Conservation (phyloP, 352 stramenopile species). For the Phytophthora pluvialis region DNA sequence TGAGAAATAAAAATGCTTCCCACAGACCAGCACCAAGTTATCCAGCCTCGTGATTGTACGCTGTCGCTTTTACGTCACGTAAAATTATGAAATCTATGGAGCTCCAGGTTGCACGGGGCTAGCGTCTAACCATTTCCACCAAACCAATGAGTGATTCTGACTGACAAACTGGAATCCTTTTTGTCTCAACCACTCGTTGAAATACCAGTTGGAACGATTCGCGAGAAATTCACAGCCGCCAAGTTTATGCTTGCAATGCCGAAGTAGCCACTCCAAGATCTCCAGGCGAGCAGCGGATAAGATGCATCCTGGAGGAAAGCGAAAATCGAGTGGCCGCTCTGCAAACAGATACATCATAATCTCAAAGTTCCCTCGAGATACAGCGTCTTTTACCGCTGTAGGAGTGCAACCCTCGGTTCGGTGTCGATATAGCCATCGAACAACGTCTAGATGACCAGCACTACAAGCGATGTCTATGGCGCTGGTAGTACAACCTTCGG, state of each 20-base stretch:
- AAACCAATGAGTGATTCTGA: slow-evolving; percentile 15
- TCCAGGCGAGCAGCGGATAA: slow-evolving; percentile 12
- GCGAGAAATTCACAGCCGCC: slow-evolving; percentile 15
- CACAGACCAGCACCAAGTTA: no score
- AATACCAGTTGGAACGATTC: slow-evolving; percentile 20
- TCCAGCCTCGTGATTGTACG: no score
- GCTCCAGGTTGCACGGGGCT: no score
- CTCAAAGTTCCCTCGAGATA: slow-evolving; percentile 19
- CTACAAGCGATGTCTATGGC: slow-evolving; percentile 19
- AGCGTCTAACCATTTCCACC: slow-evolving; percentile 9
- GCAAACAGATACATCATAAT: slow-evolving; percentile 20
- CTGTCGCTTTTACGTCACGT: no score
- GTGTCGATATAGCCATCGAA: slow-evolving; percentile 17
- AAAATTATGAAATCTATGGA: no score
- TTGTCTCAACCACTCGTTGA: slow-evolving; percentile 19
- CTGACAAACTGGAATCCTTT: slow-evolving; percentile 18
- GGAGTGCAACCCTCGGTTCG: slow-evolving; percentile 16
- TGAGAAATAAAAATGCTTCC: no score
- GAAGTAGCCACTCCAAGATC: slow-evolving; percentile 24
- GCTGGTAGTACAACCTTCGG: slow-evolving; percentile 16
- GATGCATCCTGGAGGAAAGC: slow-evolving; percentile 9
- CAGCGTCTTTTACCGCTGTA: slow-evolving; percentile 16
- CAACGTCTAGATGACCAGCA: slow-evolving; percentile 16
- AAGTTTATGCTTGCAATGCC: slow-evolving; percentile 11
- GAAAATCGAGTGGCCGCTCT: slow-evolving; percentile 5